Base-by-base conservation (phyloP, 2,329 filamentous ascomycete genomes). In the Diaporthe ilicicola region DNA sequence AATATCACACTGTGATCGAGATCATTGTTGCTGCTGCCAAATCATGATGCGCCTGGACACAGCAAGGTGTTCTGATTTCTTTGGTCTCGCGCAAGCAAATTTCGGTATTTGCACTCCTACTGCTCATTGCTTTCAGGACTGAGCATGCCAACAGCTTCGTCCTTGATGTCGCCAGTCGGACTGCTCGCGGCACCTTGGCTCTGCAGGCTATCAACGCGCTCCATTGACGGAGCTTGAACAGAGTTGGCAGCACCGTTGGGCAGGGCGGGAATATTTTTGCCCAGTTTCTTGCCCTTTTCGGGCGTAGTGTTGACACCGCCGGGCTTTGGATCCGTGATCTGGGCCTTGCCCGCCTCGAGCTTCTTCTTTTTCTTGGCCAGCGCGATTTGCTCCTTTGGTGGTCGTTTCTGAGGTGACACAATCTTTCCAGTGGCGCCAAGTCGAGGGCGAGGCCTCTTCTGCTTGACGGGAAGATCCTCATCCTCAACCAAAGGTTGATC, bases 391-490 rank as follows among this genome's bases (percentile, higher is more conserved):
- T 96, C 93, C 78, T 93, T 91, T 27, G 94, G 88, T 39, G 94
- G 93, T 9, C 93, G 87, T 83, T 97, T 97, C 76, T 94, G 90
- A 39, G 94, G 93, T 66, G 91, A 93, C 13, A 92, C 92, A 75
- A 97, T 97, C 85, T 97, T 97, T 77, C 94, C 94, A 24, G 92
- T 95, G 24, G 90, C 88, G 42, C 88, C 88, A 29, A 90, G 86
- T 39, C 88, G 85, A n/a, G 90, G 88, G n/a, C 88, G 86, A 29
- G 84, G 94, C 83, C 84, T 92, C 84, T 94, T 88, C 82, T 99
- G 96, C 82, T 99, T 99, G 69, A 92, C 89, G 19, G 97, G 96
- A 29, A 99, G 85, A 76, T 99, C 95, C 78, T 98, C 94, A 82
- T 99, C 96, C 84, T 99, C 96, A 66, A 97, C 85, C 74, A 99